Base-by-base conservation (phyloP, 257 asterid genomes). In the Ajuga chamaepitys region DNA sequence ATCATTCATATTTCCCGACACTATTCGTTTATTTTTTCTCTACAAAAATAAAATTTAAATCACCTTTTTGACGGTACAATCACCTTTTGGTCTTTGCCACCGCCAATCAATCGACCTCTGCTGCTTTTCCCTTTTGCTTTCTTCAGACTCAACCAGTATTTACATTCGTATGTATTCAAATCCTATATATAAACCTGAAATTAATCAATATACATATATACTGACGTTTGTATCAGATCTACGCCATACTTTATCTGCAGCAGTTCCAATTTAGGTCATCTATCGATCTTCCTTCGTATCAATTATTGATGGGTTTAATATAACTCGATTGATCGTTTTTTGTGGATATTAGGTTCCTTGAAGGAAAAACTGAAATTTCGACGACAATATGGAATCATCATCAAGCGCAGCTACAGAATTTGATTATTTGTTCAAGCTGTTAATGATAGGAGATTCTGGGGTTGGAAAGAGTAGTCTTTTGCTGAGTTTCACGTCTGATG, bases 371-470 rank as follows among this genome's bases (percentile, higher is more conserved):
- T 58, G 78, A 13, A 44, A 42, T 32, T 44, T 52, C 14, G 37
- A 26, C 52, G 16, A n/a, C 50, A 46, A 14, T 13, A 82, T 82
- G 87, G 84, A 75, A 63, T 69, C 84, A 20, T 72, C 84, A 13
- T 72, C 80, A 14, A 75, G 80, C 30, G 46, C 81, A 40, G 76
- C 67, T 58, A 71, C 82, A 5, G 87, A 82, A 66, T 82, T 79
- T 51, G 88, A 82, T 73, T 86, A 74, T 71, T 46, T 82, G 81
- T 82, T 82, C 62, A 82, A 82, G 85, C 24, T 82, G 77, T 60
- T 82, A 65, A 58, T 82, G 83, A 79, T 91, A n/a, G 96, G 96
- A 18, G 96, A 91, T 80, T 91, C 98, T 51, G 98, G 98, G 48
- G 98, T 91, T 64, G 98, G 98, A 26, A 91, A 91, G 70, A 91